Evolutionary conservation across 345 rosid genomes (phyloP), one percentile per base, ranked within the genome.

Genomic region (Bruguiera gymnorhiza): DNA sequence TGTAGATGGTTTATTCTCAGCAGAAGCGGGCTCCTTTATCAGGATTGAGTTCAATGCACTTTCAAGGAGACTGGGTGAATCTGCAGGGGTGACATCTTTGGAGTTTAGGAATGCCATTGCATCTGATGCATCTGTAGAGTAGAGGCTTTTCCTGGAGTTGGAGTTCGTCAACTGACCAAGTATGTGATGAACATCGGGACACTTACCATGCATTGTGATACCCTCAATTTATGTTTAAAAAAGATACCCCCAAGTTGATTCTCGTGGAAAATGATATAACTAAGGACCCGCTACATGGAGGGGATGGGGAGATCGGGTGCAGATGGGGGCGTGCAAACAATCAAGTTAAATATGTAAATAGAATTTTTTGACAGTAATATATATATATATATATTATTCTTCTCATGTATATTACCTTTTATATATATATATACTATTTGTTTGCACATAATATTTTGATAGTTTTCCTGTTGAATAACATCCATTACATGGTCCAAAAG

Each of bases 161-260:
- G 81, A 8, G 78, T 91, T 58, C 97, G 88, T 73, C 98, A 74
- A 30, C 72, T 91, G 50, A 84, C 88, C 13, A 82, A 75, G 72
- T 93, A 89, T 66, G 96, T 86, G 65, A 93, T 93, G 97, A 93
- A 93, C 74, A 66, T 93, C 72, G 84, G 72, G 81, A 73, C 81
- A 43, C 83, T 91, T 52, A 82, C 85, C 0, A 86, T 71, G 37
- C 91, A 91, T 67, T 20, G 70, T 1, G 81, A 75, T 13, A 57
- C 86, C 36, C 80, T 93, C 58, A 81, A 88, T 82, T 52, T 31
- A 31, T 31, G 32, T 3, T 31, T 5, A 4, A 31, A 31, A 31
- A 31, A 3, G 81, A 74, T 9, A 60, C 87, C 36, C 79, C 90
- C 58, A 81, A 86, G 80, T 48, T 77, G 30, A 85, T 91, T 73